A percentile compares a stretch with the other conserved stretches of the same genome.
These are phyloP conservation scores for Oryza meyeriana DNA, from an alignment of 176 grass and related monocot species.

Conservation along the genomic window DNA sequence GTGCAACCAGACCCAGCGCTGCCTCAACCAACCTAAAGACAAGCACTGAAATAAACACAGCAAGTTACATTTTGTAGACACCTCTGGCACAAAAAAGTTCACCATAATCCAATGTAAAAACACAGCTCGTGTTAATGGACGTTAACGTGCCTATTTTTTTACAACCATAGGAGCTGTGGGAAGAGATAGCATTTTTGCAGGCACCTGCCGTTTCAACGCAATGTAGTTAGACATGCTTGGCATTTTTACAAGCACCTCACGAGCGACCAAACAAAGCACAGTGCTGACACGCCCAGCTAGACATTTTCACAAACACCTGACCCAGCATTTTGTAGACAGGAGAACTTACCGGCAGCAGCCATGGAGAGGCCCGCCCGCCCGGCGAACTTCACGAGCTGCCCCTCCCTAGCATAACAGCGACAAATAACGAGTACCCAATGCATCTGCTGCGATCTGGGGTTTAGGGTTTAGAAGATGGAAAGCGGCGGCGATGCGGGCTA, in stretches of 20 bases:
- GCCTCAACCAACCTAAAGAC: conserved; percentile 55
- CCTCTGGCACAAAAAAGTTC: background rate
- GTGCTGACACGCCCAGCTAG: background rate
- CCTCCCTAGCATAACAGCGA: conserved; percentile 51
- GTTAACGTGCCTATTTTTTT: conserved; percentile 5
- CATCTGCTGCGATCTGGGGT: conserved; percentile 13
- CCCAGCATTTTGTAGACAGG: conserved; percentile 11
- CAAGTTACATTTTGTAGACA: conserved; percentile 13
- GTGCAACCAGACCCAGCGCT: conserved; percentile 41
- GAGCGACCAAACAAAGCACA: background rate
- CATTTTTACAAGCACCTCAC: conserved; percentile 42
- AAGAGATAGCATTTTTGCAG: conserved; percentile 12
- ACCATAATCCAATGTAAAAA: background rate
- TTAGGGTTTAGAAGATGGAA: conserved; percentile 35
- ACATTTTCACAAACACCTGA: background rate
- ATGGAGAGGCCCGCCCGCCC: conserved; percentile 33
- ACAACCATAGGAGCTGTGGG: conserved; percentile 13
- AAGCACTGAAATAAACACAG: conserved; percentile 45
- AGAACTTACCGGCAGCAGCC: conserved; percentile 46
- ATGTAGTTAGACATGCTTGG: background rate
- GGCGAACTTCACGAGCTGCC: conserved; percentile 38
- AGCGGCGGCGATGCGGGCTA: background rate
- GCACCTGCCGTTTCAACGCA: background rate
- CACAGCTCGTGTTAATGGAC: background rate
- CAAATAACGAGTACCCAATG: background rate